Base-by-base conservation (phyloP, 495 filamentous ascomycete species). In the Emericellopsis terricola region DNA sequence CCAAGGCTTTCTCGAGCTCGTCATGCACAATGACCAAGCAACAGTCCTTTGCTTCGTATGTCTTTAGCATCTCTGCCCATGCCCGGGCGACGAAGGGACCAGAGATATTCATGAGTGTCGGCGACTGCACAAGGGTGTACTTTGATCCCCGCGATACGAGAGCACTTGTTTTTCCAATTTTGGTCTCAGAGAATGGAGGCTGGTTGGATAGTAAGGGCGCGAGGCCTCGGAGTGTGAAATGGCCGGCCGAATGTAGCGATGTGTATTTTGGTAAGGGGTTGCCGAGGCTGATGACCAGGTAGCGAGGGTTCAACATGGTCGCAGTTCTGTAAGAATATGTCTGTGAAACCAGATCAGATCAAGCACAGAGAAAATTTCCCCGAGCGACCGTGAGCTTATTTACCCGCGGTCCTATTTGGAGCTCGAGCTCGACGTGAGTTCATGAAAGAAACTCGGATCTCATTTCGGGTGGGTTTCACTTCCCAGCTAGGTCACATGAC, bases 201-300 rank as follows among this genome's bases (percentile, higher is more conserved):
- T 59, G 58, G 1, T 34, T 49, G 0, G 39, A 47, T 5, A 84
- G 56, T 10, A 43, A 41, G 9, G 48, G 57, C 14, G 49, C 54
- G 5, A 81, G 41, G 6, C 66, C 58, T 19, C 62, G 50, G 42
- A 87, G 69, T 14, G 81, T 67, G 33, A 67, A 55, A 56, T 91
- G 80, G 34, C 82, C 84, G 21, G 81, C 76, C 37, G 70, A 80
- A 55, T 93, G 84, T 9, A 78, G 75, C n/a, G 78, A 86, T 32
- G 67, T 56, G 35, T 58, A 60, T 52, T 82, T 79, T 19, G 64
- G 56, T 11, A 60, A 48, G 31, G 54, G 51, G 40, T 65, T 58
- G 41, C 60, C 56, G 42, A 65, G 41, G 45, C 61, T 55, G 44
- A 66, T 28, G 34, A 66, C 35, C 53, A 78, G 37, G 52, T 70